Base-by-base conservation (phyloP, 2,329 filamentous ascomycete species). In the Plenodomus lindquistii region DNA sequence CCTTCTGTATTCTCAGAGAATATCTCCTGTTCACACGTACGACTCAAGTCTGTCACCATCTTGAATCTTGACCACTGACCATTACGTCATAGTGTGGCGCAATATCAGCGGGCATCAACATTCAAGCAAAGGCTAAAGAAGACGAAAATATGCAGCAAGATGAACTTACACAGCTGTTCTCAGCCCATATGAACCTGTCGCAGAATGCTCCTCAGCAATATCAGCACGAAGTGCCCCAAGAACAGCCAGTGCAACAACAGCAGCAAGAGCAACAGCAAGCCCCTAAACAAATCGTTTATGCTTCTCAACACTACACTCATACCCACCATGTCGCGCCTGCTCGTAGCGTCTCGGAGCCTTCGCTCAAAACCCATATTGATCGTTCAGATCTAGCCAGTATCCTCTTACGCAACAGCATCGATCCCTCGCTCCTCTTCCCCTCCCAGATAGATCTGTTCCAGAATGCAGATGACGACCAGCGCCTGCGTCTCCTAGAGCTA, bases 281-380 rank as follows among this genome's bases (percentile, higher is more conserved):
- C 46, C 64, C 60, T 37, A 70, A 78, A 44, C 75, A 79, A 18
- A 86, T 89, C 54, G 78, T 82, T 54, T 95, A 94, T 75, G 84
- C 89, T 59, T 88, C 89, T 9, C 86, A 89, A 65, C 91, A 96
- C 71, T 96, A 96, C 71, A 87, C 87, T 56, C 90, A 92, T 67
- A 91, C 89, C 8, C 78, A 87, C 37, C 89, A 95, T 68, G 67
- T 86, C 52, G 77, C 57, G 4, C 65, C 69, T 68, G 49, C 60
- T 34, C 60, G 60, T 24, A 66, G 62, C 40, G 57, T 59, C 16
- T 60, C 61, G 8, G 59, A 63, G 22, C 50, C 61, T 19, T 77
- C 60, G 31, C 50, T 43, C n/a, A 67, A 65, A 46, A 68, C 61
- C 15, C 62, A 70, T 10, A 63, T 69, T 27, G 63, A 68, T 11